Base-by-base conservation (phyloP, 1,284 basidiomycete species). In the Hemileia vastatrix region DNA sequence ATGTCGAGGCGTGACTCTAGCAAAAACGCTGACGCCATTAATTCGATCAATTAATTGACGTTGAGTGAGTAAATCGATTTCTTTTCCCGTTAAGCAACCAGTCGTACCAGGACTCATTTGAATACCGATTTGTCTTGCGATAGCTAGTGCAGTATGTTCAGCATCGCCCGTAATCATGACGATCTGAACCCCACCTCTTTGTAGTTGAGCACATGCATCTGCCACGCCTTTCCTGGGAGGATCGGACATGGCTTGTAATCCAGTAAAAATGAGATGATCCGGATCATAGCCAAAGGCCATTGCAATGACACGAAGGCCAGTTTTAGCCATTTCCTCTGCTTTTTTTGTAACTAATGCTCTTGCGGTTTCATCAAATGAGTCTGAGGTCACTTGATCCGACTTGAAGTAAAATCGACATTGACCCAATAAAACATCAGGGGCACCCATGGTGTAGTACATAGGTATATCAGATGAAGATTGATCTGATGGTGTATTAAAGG, bases 111-210 rank as follows among this genome's bases (percentile, higher is more conserved):
- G 59, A n/a, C 44, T 60, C 43, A 86, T 80, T 6, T 81, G 79
- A 67, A 97, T 79, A n/a, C 93, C 93, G n/a, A 98, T 81, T 69
- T 90, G 82, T 66, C 83, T 81, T 24, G 91, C 93, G 65, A 97
- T 95, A 18, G 90, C 85, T 8, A 90, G 72, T 1, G 94, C 94
- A 0, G 94, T 98, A 63, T 86, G 81, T 76, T 93, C 89, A 21
- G 91, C 86, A 72, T 97, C 94, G 13, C 94, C 94, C 0, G 94
- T 97, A 75, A 97, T 96, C 93, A 98, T 97, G 47, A 97, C 87
- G 11, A 97, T 86, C 71, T 94, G 90, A 40, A 98, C 87, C 5
- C 93, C 90, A 15, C 88, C 91, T 15, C 80, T 78, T 71, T 91
- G 88, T 24, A 97, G 79, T 23, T 86, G 78, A 31, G 80, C 80